phyloP scores from a whole-genome alignment of 148 eudicot species.

The Rhododendron vialii region DNA sequence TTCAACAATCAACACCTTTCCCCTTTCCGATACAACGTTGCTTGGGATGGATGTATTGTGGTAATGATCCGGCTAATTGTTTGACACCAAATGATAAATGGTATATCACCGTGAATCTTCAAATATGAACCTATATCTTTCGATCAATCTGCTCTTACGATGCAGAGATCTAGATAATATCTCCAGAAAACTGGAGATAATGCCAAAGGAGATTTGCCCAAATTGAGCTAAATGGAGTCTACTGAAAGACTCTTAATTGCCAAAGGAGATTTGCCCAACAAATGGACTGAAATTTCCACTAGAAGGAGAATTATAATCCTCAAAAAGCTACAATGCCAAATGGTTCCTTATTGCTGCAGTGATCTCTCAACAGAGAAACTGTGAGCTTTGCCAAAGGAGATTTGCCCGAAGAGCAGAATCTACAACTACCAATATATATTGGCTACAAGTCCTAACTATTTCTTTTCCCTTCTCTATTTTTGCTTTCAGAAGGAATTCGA shows the following conservation, averaged over 20 bases:
- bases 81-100: slow-evolving; percentile 1
- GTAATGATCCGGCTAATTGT: slow-evolving; percentile 13
- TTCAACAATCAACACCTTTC: slow-evolving; percentile 1
- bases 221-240: not conserved
- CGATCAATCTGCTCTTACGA: slow-evolving; percentile 17
- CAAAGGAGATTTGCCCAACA: slow-evolving; percentile 74
- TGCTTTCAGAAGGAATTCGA: not conserved
- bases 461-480: not conserved
- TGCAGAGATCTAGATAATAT: slow-evolving; percentile 22
- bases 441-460: not conserved
- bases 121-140: not conserved
- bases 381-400: slow-evolving; percentile 62
- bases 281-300: slow-evolving; percentile 18
- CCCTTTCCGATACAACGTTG: not conserved
- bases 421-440: not conserved
- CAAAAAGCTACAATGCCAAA: not conserved
- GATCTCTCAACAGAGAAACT: slow-evolving; percentile 16
- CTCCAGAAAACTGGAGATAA: slow-evolving; percentile 30
- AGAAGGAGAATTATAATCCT: not conserved
- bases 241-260: slow-evolving; percentile 22
- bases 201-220: slow-evolving; percentile 9
- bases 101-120: slow-evolving; percentile 1
- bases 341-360: not conserved
- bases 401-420: slow-evolving; percentile 46
- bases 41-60: not conserved